Conservation (phyloP, 805 yeast species). For the Candida argentea region DNA sequence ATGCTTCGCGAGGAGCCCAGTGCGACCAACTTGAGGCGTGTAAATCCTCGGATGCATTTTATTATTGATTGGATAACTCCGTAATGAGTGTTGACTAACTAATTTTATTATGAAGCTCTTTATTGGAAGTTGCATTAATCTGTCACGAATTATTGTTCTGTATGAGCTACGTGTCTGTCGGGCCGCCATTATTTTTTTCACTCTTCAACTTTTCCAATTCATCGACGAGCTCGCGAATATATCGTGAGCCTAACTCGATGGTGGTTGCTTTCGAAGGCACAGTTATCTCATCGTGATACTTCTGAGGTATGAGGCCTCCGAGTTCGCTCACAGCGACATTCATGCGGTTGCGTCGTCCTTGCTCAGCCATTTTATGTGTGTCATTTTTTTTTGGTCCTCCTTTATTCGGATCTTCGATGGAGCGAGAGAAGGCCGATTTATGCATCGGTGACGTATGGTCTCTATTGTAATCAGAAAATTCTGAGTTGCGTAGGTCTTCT, state of each 20-base stretch:
- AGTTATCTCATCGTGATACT: slow-evolving; percentile 41
- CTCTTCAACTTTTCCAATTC: slow-evolving; percentile 17
- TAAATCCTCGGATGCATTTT: too few species aligned
- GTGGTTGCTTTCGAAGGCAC: slow-evolving; percentile 92
- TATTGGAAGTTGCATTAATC: neutral
- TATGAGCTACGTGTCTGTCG: neutral
- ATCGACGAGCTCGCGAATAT: slow-evolving; percentile 36
- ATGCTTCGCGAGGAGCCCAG: too few species aligned
- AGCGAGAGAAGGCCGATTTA: too few species aligned
- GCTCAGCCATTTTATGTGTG: slow-evolving; percentile 88
- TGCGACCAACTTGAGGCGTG: too few species aligned
- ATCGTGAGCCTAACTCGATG: slow-evolving; percentile 76
- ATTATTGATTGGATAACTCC: too few species aligned
- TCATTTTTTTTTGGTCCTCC: slow-evolving; percentile 37
- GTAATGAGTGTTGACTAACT: too few species aligned
- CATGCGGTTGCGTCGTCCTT: slow-evolving; percentile 89
- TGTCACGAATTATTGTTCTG: neutral
- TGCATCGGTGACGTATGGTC: too few species aligned
- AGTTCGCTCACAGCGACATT: slow-evolving; percentile 77
- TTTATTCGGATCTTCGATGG: slow-evolving; percentile 4
- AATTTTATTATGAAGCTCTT: neutral
- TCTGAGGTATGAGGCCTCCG: slow-evolving; percentile 55
- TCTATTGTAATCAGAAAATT: too few species aligned
- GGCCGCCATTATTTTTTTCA: slow-evolving; percentile 2
- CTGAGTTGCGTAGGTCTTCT: too few species aligned